These are phyloP conservation scores for Intubia oerlemansii DNA, from an alignment of 2,329 filamentous ascomycete species.

Conservation along the genomic window DNA sequence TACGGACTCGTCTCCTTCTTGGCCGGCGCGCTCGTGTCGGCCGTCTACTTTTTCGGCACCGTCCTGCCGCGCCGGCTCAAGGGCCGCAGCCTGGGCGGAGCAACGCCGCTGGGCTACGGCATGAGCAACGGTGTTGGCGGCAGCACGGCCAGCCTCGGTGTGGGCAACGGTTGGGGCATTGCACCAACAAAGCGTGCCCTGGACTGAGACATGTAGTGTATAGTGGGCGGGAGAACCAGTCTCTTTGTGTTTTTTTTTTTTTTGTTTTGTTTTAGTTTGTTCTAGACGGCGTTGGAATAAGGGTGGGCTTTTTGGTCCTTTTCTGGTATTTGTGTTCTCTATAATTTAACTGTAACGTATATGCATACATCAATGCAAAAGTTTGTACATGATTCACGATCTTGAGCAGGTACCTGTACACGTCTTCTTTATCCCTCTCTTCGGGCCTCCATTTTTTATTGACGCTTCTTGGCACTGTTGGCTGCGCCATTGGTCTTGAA, in stretches of 20 bases:
- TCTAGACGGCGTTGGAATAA: too few species aligned
- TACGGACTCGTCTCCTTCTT: conserved; percentile 38
- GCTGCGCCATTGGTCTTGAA: conserved; percentile 8
- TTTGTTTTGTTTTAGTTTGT: not conserved
- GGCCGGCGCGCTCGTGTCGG: conserved; percentile 30
- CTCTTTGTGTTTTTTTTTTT: too few species aligned
- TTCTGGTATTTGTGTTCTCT: not conserved
- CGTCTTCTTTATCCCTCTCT: too few species aligned
- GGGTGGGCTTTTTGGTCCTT: too few species aligned
- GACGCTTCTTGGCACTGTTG: not conserved
- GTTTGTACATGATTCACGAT: too few species aligned
- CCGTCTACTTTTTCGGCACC: conserved; percentile 38
- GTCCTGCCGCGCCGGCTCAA: conserved; percentile 32
- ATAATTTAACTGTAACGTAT: too few species aligned
- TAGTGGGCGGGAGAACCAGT: too few species aligned
- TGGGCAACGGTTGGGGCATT: conserved; percentile 34
- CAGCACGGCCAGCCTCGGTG: conserved; percentile 20
- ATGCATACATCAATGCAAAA: too few species aligned
- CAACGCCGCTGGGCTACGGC: conserved; percentile 34
- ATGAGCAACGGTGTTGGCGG: conserved; percentile 17
- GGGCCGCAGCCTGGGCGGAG: conserved; percentile 29
- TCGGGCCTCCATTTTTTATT: not conserved
- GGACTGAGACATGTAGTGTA: conserved; percentile 7
- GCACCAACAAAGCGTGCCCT: conserved; percentile 25
- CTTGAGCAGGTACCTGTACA: too few species aligned